Evolutionary conservation across 225 moss, liverwort and hornwort genomes (phyloP), one percentile per base, ranked within the genome.

Genomic region (Takakia lepidozioides): DNA sequence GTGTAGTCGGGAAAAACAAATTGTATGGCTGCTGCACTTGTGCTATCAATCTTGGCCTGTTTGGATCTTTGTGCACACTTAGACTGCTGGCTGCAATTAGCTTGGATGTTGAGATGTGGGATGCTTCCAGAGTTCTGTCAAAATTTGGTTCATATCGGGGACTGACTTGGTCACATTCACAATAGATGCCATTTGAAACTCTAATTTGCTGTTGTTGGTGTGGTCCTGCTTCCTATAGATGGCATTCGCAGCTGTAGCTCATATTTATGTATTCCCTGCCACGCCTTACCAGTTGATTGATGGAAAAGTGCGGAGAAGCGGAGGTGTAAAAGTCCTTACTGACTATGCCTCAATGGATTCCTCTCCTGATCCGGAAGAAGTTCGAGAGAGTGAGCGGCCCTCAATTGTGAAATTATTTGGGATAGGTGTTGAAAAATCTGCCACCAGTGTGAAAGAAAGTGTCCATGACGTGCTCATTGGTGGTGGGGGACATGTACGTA

Each of bases 291-390:
- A 87, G 41, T 70, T 83, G 59, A 55, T 73, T 57, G 82, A 84
- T 39, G 77, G 74, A 56, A 82, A 91, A 65, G 84, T 84, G 60
- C 81, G 87, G 58, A n/a, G n/a, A n/a, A n/a, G n/a, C n/a, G n/a
- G n/a, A n/a, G 76, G 71, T 59, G 91, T 91, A 51, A 78, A 83
- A 54, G 98, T 91, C 18, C 85, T 98, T 44, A 58, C 87, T 25
- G 98, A 98, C 46, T 91, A 87, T 59, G 91, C 98, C 49, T 67
- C 98, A 8, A 83, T 98, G 2, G 98, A 85, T 59, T 98, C 98
- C 11, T 87, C 98, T 48, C 73, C 85, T 54, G 98, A 98, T 65
- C 98, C 85, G 1, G 98, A 98, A 59, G 98, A 98, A 79, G 72
- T 98, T 53, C 73, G 78, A 49, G 98, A 98, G 71, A 98, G 91